These are phyloP conservation scores for Pinus albicaulis DNA, from an alignment of 75 land plant genomes.

Conservation along the genomic window DNA sequence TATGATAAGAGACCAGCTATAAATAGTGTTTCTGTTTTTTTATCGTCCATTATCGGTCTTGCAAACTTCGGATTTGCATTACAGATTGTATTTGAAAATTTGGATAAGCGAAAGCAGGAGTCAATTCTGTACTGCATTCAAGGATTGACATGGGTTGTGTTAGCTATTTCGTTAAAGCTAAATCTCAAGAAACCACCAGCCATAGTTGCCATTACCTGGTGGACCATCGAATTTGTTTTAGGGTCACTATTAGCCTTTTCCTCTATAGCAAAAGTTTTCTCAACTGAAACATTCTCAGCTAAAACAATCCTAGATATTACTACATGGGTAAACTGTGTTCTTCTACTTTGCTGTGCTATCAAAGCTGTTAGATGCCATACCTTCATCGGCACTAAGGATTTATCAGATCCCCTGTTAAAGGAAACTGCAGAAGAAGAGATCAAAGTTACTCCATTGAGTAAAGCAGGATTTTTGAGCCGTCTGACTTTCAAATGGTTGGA, in stretches of 20 bases:
- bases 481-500: slow-evolving; percentile 68
- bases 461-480: slow-evolving; percentile 29
- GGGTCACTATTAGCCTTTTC: slow-evolving; percentile 14
- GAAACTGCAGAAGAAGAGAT: not conserved
- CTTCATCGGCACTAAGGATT: not conserved
- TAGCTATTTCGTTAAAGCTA: slow-evolving; percentile 29
- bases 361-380: not conserved
- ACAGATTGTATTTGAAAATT: not conserved
- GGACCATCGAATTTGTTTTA: slow-evolving; percentile 22
- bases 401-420: slow-evolving; percentile 31
- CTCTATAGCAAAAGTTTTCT: no score
- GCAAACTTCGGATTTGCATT: no score
- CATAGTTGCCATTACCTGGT: slow-evolving; percentile 27
- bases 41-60: no score
- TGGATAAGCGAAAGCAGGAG: not conserved
- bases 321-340: slow-evolving; percentile 23
- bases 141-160: slow-evolving; percentile 29
- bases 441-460: slow-evolving; percentile 12
- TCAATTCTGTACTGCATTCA: slow-evolving; percentile 18
- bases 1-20: no score
- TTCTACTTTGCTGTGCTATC: slow-evolving; percentile 35
- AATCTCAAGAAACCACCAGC: slow-evolving; percentile 14
- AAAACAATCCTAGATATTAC: slow-evolving; percentile 17
- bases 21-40: no score
- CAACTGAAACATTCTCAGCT: not conserved